Conservation (phyloP, 345 rosid species). For the Aethionema arabicum region DNA sequence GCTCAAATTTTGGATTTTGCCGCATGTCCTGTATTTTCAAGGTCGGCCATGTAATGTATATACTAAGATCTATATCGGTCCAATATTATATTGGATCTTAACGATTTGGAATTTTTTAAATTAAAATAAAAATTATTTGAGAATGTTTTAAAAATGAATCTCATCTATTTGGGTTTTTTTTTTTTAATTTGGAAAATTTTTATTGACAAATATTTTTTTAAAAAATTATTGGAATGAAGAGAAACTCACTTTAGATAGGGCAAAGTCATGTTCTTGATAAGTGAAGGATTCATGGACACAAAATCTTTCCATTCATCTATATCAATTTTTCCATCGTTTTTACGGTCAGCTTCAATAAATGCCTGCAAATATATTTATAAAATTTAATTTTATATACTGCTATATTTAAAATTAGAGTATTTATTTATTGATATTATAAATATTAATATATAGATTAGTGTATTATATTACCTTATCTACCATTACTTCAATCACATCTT, state of each 20-base stretch:
- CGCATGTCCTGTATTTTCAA: no score
- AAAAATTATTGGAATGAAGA: neutral
- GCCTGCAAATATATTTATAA: slow-evolving; percentile 44
- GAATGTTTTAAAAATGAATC: neutral
- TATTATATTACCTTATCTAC: slow-evolving; percentile 60
- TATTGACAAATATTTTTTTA: no score
- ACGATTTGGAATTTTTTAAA: neutral
- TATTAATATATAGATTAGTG: neutral
- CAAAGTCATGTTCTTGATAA: slow-evolving; percentile 90
- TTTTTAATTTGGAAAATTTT: neutral
- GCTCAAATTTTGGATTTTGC: no score
- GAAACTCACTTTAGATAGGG: slow-evolving; percentile 75
- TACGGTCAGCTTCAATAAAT: slow-evolving; percentile 61
- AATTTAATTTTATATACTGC: neutral
- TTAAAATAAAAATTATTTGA: neutral
- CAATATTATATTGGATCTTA: neutral
- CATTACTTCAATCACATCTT: slow-evolving; percentile 67
- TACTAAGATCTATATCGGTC: no score
- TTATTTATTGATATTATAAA: neutral
- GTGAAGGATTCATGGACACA: slow-evolving; percentile 68
- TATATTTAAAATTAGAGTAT: neutral
- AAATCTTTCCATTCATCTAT: slow-evolving; percentile 84
- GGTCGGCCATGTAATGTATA: no score
- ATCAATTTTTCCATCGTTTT: slow-evolving; percentile 81
- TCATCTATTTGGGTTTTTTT: no score